Evolutionary conservation across 1,284 basidiomycete species (phyloP), one percentile per base, ranked within the genome.

Genomic region (Cutaneotrichosporon cavernicola): DNA sequence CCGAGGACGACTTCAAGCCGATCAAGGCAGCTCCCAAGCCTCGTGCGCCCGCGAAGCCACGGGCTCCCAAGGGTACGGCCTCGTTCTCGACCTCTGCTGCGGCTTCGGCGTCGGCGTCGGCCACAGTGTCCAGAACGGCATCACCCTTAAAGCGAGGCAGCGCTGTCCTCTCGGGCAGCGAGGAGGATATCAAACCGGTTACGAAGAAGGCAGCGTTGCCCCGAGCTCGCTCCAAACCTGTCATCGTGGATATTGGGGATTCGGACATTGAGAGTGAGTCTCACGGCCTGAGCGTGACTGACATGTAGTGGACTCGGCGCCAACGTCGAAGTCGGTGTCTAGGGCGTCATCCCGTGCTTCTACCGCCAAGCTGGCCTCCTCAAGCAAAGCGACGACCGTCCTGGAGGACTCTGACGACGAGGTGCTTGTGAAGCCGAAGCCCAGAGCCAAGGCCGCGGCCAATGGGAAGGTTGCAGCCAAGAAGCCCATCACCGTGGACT

Each of bases 1-100:
- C 89, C 60, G 79, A 80, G 55, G 78, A 78, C 56, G 89, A 92
- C 66, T 92, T 91, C 78, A 87, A 86, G 74, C 90, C 90, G 4
- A 83, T 82, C 63, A 90, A 89, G 74, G 84, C 86, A 11, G 79
- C 82, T 5, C 18, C 65, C 14, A 71, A 70, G 62, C 82, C 84
- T 8, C 84, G 84, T 5, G 64, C 64, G 1, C 68, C 70, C 5
- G 65, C 72, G 43, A 70, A 65, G 83, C 79, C 74, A 0, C 65
- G 70, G 6, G 63, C 65, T 65, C 62, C 60, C 5, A 63, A 62
- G 46, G 51, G 49, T 7, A 68, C 81, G 73, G 66, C 74, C 47
- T 46, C 47, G 50, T 34, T 40, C 18, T 38, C 32, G 5, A 40
- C 56, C 6, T 38, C 64, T 36, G 56, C 52, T 32, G 47, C 62